Base-by-base conservation (phyloP, 176 grass and related monocot genomes). In the Ananas comosus region DNA sequence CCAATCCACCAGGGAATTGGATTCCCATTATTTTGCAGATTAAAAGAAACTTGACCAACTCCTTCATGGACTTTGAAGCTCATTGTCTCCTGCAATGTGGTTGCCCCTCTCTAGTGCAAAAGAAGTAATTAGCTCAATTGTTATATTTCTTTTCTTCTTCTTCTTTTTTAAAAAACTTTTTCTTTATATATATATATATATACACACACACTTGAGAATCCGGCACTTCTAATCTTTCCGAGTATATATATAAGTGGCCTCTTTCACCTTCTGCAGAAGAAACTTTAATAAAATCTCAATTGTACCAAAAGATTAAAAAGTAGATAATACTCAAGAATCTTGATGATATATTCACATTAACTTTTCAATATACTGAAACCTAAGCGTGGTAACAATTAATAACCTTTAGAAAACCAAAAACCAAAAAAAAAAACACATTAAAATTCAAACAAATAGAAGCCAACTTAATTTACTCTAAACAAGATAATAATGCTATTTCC, bases 1-100 rank as follows among this genome's bases (percentile, higher is more conserved):
- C 71, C 73, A 47, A 71, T 50, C 73, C 64, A 86, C 78, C 74
- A 86, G 3, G 74, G 74, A 58, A 70, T 22, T 53, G 74, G 54
- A 64, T 19, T 28, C 56, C 70, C 54, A 27, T 48, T 29, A 21
- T 25, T 6, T 18, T 18, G 28, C 19, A 47, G 64, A 29, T n/a
- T 19, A 67, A 66, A 49, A 64, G n/a, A 76, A 13, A 48, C 49
- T 33, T 67, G 18, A 72, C 58, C 27, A 67, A 29, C 23, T 72
- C 70, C 70, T 56, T 59, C 75, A 57, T 82, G 51, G 12, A 67
- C 65, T 33, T 82, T 67, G 75, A 70, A 82, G 48, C 48, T 48
- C 51, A 56, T 13, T 21, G 61, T 67, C 51, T 18, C 65, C 70
- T 71, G 75, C 59, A 79, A 12, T 12, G 19, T 59, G 19, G 10